Evolutionary conservation across 768 basidiomycete genomes (phyloP), one percentile per base, ranked within the genome.

Genomic region (Podaxis pistillaris): DNA sequence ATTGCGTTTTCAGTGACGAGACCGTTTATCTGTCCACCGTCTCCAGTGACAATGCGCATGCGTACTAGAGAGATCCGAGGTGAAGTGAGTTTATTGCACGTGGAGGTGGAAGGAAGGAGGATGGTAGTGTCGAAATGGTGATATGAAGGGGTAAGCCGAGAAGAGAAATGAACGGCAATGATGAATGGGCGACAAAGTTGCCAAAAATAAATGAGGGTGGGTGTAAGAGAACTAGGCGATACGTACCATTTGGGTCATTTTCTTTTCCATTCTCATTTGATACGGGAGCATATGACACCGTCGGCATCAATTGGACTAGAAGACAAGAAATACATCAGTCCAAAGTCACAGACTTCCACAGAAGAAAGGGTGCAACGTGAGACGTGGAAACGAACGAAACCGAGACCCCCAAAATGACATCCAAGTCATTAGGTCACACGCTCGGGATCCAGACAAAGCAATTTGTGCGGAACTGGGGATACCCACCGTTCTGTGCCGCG

Each of bases 401-500:
- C 28, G 17, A 58, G 57, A 33, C 9, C 47, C 46, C 54, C 49
- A 52, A 41, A 40, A 49, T 50, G 49, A 17, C 54, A 40, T 8
- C 38, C 22, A 54, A 24, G 24, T 28, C 50, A 49, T 36, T 33
- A 49, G 13, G 46, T 62, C 54, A 56, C 36, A n/a, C 54, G 38
- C 41, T 24, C 52, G 54, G 22, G 60, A 33, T 33, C 40, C 30
- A 28, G 33, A 65, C 60, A 52, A 56, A 44, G 50, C 47, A 40
- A 55, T 55, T 56, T 28, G 22, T 12, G 13, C 19, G 22, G 28
- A 56, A 30, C 33, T 38, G 51, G 28, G 61, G 58, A 56, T 37
- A 72, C 78, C 62, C 69, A 90, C 89, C 86, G 68, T 85, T 87
- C 70, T 86, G 83, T 47, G 85, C 84, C 33, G 83, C 81, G 68